Evolutionary conservation across 2,329 filamentous ascomycete genomes (phyloP).

Genomic region (Pyrenochaeta sp.): DNA sequence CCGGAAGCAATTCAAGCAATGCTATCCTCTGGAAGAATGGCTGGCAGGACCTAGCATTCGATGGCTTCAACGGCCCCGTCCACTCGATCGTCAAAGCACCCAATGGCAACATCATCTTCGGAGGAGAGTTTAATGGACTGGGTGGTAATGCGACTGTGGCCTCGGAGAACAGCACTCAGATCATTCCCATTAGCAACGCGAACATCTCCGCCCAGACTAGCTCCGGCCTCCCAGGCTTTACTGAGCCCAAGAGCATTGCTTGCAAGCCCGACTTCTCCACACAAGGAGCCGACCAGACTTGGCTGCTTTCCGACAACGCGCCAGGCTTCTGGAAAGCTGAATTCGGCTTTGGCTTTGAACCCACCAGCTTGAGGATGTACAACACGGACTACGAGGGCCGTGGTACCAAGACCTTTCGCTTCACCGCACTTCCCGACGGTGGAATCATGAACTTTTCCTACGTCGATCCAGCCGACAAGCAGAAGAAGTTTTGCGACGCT

Average conservation of each 20-base stretch:
- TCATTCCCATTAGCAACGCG: slow-evolving; percentile 84
- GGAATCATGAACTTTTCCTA: slow-evolving; percentile 98
- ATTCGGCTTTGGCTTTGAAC: slow-evolving; percentile 84
- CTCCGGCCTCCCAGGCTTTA: slow-evolving; percentile 69
- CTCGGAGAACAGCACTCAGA: slow-evolving; percentile 73
- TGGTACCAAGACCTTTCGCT: slow-evolving; percentile 87
- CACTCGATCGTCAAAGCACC: slow-evolving; percentile 80
- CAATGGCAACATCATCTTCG: slow-evolving; percentile 89
- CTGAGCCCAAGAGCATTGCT: slow-evolving; percentile 79
- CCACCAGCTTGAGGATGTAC: slow-evolving; percentile 84
- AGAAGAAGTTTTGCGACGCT: slow-evolving; percentile 76
- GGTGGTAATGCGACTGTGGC: slow-evolving; percentile 81
- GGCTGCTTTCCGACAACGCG: slow-evolving; percentile 78
- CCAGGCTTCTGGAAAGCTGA: slow-evolving; percentile 83
- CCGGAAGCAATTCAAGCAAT: slow-evolving; percentile 81
- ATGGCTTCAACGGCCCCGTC: slow-evolving; percentile 93
- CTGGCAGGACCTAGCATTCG: slow-evolving; percentile 86
- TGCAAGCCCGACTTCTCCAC: slow-evolving; percentile 73
- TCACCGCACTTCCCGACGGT: slow-evolving; percentile 81
- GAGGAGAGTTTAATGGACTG: slow-evolving; percentile 85
- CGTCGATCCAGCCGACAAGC: slow-evolving; percentile 72
- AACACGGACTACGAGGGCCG: slow-evolving; percentile 86
- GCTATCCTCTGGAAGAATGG: slow-evolving; percentile 79
- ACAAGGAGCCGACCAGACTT: slow-evolving; percentile 77
- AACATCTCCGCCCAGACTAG: slow-evolving; percentile 73